phyloP scores from a whole-genome alignment of 768 basidiomycete genomes.

The Tricholoma flavovirens region DNA sequence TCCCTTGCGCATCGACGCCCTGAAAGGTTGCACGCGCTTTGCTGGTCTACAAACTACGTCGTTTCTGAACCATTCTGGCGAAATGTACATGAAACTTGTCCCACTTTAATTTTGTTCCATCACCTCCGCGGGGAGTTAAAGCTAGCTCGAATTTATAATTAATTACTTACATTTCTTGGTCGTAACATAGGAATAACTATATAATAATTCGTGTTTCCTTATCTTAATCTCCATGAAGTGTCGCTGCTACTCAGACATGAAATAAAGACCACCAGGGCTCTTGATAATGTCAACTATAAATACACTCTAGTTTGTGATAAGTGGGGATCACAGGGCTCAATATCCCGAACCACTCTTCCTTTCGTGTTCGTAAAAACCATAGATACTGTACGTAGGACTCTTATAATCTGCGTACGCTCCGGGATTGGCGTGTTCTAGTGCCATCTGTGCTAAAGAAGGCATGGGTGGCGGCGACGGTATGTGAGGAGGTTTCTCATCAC shows the following conservation, averaged over 20 bases:
- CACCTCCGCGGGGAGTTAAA: no score
- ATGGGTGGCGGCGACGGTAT: constrained; percentile 76
- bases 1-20: no score
- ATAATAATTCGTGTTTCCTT: no score
- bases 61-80: neutral
- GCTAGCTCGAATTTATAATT: no score
- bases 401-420: constrained; percentile 62
- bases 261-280: neutral
- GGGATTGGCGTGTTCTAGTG: constrained; percentile 54
- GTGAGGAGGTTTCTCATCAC: constrained; percentile 62
- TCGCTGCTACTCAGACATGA: no score
- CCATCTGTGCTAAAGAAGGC: constrained; percentile 76
- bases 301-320: neutral
- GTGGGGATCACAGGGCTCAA: neutral
- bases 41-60: neutral
- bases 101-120: neutral
- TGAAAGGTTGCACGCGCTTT: neutral
- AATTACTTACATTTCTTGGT: no score
- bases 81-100: neutral
- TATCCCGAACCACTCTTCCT: constrained; percentile 39
- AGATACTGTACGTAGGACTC: constrained; percentile 82
- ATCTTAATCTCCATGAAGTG: no score
- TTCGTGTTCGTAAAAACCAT: constrained; percentile 62
- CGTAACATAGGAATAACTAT: no score
- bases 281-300: neutral